Evolutionary conservation across 1,284 basidiomycete species (phyloP).

Genomic region (Rhodofomes roseus): DNA sequence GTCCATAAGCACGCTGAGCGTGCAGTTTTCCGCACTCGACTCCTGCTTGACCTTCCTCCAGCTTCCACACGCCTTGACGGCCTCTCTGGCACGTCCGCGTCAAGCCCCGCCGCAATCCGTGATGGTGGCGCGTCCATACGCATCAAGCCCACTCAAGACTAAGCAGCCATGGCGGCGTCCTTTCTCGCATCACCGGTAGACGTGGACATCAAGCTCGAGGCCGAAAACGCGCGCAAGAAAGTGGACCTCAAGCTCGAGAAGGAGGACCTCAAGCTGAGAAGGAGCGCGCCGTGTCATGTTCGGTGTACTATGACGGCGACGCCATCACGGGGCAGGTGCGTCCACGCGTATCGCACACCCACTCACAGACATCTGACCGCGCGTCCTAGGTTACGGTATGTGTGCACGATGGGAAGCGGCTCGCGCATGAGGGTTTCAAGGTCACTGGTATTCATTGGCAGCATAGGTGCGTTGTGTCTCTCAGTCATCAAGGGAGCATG

Average conservation of each 20-base stretch:
- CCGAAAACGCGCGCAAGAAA: no score
- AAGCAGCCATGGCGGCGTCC: constrained; percentile 73
- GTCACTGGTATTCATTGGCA: constrained; percentile 97
- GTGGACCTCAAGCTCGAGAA: constrained; percentile 80
- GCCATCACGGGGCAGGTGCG: constrained; percentile 82
- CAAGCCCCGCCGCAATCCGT: no score
- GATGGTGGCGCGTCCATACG: background rate
- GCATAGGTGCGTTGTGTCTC: constrained; percentile 70
- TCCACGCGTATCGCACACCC: constrained; percentile 13
- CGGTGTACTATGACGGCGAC: constrained; percentile 96
- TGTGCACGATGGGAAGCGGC: constrained; percentile 92
- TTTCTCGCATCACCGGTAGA: constrained; percentile 93
- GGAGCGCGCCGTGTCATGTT: constrained; percentile 78
- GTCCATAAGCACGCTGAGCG: no score
- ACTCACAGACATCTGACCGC: no score
- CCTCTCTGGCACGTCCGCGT: no score
- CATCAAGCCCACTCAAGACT: background rate
- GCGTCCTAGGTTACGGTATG: constrained; percentile 87
- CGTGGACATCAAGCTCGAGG: no score
- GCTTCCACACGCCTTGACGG: no score
- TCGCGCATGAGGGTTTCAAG: constrained; percentile 95
- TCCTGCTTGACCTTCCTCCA: no score
- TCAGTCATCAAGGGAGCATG: background rate
- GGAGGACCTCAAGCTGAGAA: constrained; percentile 83
- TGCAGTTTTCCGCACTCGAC: no score